phyloP scores from a whole-genome alignment of 2,329 filamentous ascomycete species.

The Sphaerulina populicola region DNA sequence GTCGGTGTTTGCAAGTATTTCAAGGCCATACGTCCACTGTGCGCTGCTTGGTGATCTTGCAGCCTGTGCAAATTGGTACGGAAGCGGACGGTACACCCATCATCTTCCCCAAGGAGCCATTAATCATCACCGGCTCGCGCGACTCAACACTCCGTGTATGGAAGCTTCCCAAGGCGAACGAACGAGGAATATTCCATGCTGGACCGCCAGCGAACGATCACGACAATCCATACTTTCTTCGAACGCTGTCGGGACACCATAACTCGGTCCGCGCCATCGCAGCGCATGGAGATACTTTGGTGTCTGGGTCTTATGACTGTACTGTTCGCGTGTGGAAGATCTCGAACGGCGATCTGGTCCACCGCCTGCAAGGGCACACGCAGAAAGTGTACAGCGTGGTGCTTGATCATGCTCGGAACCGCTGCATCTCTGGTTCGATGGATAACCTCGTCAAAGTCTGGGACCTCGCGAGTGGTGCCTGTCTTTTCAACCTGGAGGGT shows the following conservation, averaged over 20 bases:
- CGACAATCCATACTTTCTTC: slow-evolving; percentile 91
- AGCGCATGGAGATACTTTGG: slow-evolving; percentile 87
- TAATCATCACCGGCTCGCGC: slow-evolving; percentile 94
- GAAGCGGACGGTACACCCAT: slow-evolving; percentile 63
- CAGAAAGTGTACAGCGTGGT: slow-evolving; percentile 98
- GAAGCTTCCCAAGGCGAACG: slow-evolving; percentile 76
- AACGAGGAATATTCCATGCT: slow-evolving; percentile 69
- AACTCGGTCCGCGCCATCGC: slow-evolving; percentile 96
- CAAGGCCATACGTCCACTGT: slow-evolving; percentile 97
- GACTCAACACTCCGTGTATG: slow-evolving; percentile 92
- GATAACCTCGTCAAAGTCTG: slow-evolving; percentile 97
- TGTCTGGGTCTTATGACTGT: slow-evolving; percentile 93
- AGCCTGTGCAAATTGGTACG: slow-evolving; percentile 70
- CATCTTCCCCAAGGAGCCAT: slow-evolving; percentile 85
- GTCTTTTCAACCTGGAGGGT: slow-evolving; percentile 83
- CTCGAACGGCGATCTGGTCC: slow-evolving; percentile 80
- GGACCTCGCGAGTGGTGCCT: slow-evolving; percentile 78
- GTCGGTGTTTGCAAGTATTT: slow-evolving; percentile 87
- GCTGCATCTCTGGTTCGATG: slow-evolving; percentile 97
- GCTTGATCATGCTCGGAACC: slow-evolving; percentile 79
- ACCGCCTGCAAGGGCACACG: slow-evolving; percentile 75
- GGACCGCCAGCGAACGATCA: slow-evolving; percentile 63
- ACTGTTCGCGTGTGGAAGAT: slow-evolving; percentile 96
- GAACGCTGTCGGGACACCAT: slow-evolving; percentile 73
- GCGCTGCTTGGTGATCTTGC: slow-evolving; percentile 85